Base-by-base conservation (phyloP, 164 flowering plant genomes). In the Tetrastigma voinierianum region DNA sequence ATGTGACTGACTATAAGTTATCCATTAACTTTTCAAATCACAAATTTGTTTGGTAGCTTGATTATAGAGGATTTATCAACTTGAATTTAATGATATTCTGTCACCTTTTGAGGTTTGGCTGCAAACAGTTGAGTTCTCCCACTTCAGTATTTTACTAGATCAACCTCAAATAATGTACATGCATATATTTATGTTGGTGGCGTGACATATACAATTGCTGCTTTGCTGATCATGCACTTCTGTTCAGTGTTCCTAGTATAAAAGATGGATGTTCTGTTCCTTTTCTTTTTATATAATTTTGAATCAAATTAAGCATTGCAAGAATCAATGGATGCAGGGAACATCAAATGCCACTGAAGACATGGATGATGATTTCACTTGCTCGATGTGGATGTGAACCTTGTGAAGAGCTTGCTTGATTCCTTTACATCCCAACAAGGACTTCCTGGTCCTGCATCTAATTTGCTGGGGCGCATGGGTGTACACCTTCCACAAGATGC, bases 391-490 rank as follows among this genome's bases (percentile, higher is more conserved):
- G 98, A 95, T 76, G 72, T 95, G 47, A 95, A 95, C 78, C 87
- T 92, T 57, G 97, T 95, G 71, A 84, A 95, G 77, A 89, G 86
- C 79, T 76, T 95, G 14, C 87, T 95, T 14, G 94, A 92, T 74
- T 95, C 98, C 43, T 87, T 89, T 80, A 83, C 96, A 60, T 85
- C 97, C 56, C 98, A 92, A 78, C 85, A 90, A 72, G 98, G 98
- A 25, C 89, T 87, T 46, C 92, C 98, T 32, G 97, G 98, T 17
- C 98, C 98, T 61, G 85, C 97, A 44, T 90, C 98, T 60, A 95
- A 92, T 73, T 73, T 95, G 81, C 86, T 95, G 17, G 97, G 97
- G 16, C 86, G 90, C 18, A 89, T 90, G 98, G 97, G 98, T 48
- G 65, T 87, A 15, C 82, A 83, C 60, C 87, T 95, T 54, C 96